Evolutionary conservation across 768 basidiomycete genomes (phyloP), one percentile per base, ranked within the genome.

Genomic region (Saitozyma sp.): DNA sequence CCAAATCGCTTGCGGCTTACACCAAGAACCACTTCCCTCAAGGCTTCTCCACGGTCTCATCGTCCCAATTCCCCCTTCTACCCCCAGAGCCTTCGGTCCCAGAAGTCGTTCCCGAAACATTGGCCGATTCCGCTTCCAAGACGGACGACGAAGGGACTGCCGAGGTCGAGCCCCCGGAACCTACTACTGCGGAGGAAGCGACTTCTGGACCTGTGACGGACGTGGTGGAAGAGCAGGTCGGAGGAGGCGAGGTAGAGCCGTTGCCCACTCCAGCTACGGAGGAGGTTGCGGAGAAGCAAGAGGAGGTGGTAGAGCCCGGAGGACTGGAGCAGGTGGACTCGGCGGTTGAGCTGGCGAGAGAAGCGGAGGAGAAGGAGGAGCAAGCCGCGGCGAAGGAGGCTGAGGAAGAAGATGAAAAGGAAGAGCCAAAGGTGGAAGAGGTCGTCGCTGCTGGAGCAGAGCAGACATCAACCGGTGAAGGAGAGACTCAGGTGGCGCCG

Each of bases 11-110:
- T 0, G 70, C 87, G 38, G 78, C 83, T 6, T 94, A 97, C 79
- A 81, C 92, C 42, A 76, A 83, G 45, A 86, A 90, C n/a, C 92
- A 96, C 78, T 97, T 88, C 77, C 82, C 85, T 50, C 87, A 89
- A 20, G 92, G 92, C 50, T 87, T 89, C 42, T 82, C 85, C 0
- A 85, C 89, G 45, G 86, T 91, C 9, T 91, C 73, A 29, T 68
- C 59, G 55, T 79, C 78, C 8, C 72, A 75, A 42, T 64, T 48
- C 48, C 75, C 75, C 37, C 64, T 76, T 13, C 59, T 91, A 70
- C 81, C 88, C 3, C 82, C 82, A 3, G 79, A 20, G 82, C 64
- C 29, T 29, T 29, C 29, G 29, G 29, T 29, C 29, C 29, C 8
- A 37, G 29, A 29, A 29, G 29, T 29, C 29, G 29, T 29, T 29